Base-by-base conservation (phyloP, 257 asterid genomes). In the Solanum clarkiae region DNA sequence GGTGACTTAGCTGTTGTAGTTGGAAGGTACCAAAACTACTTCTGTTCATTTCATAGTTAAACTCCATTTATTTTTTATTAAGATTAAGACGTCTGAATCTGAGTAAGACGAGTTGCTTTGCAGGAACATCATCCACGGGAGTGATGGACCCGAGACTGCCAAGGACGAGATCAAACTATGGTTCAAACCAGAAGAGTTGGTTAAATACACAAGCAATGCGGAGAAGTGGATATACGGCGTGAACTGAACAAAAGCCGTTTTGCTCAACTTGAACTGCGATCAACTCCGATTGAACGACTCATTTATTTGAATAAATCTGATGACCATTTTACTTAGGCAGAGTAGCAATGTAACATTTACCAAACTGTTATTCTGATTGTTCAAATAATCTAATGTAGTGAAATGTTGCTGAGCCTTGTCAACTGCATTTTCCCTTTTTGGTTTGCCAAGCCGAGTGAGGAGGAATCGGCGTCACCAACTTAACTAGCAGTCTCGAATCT, bases 141-240 rank as follows among this genome's bases (percentile, higher is more conserved):
- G 99, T 47, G 99, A 97, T 72, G 99, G 99, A n/a, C 98, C 95
- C 0, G 98, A 95, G 93, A 97, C 99, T 6, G 99, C 99, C 59
- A 97, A 95, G 92, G 98, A 97, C 85, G 99, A 97, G 90, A 97
- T 97, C 93, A 90, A 87, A 86, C 93, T 97, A 77, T 95, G 99
- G 99, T 95, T 97, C 87, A 97, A 95, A 87, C 95, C 95, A 1
- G 98, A 94, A 85, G 99, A 97, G 89, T 89, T 97, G 94, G 97
- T 97, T 74, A 89, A 74, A 79, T 97, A 91, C 91, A 87, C 94
- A 8, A 91, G 91, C 95, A 92, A 93, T 80, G 82, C 94, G 5
- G 99, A 97, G 93, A 94, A 93, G 89, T 97, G 99, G 99, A 83
- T 94, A 86, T 94, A 97, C 84, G 98, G 98, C 66, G 88, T 0